phyloP scores from a whole-genome alignment of 1,139 yeast genomes.

The Blastobotrys aristatus region DNA sequence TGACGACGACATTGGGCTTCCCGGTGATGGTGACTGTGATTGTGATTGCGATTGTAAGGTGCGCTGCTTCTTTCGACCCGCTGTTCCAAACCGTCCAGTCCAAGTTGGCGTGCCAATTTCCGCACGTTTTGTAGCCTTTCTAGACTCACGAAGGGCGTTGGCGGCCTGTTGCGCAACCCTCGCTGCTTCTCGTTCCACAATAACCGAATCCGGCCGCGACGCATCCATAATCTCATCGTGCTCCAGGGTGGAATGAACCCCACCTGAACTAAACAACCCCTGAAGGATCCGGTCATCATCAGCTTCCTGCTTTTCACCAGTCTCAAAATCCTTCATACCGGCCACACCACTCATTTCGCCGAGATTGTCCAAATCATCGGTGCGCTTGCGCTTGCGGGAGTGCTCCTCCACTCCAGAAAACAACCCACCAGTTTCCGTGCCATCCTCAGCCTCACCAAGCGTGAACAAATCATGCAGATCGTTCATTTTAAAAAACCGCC shows the following conservation, averaged over 20 bases:
- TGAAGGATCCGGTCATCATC: conserved; percentile 63
- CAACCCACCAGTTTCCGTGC: conserved; percentile 56
- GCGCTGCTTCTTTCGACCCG: conserved; percentile 43
- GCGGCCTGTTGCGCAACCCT: conserved; percentile 76
- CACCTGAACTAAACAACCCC: conserved; percentile 65
- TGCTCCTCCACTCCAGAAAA: conserved; percentile 49
- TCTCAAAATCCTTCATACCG: conserved; percentile 47
- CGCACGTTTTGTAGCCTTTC: conserved; percentile 57
- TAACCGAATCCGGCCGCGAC: conserved; percentile 46
- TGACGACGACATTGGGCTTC: conserved; percentile 25
- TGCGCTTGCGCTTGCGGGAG: conserved; percentile 31
- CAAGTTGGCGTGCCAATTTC: conserved; percentile 87
- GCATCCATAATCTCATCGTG: conserved; percentile 74
- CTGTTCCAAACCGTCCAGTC: conserved; percentile 89
- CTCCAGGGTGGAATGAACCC: conserved; percentile 69
- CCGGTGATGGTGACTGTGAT: too few relatives aligned
- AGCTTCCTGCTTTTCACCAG: conserved; percentile 31
- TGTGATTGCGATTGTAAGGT: conserved; percentile 2
- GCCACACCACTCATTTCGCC: conserved; percentile 54
- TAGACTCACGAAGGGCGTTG: conserved; percentile 60
- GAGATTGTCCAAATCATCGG: conserved; percentile 48
- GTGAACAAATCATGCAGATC: conserved; percentile 88
- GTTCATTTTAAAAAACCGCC: conserved; percentile 85
- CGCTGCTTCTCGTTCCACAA: conserved; percentile 72
- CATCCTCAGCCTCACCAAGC: conserved; percentile 67